Evolutionary conservation across 1,284 basidiomycete species (phyloP).

Genomic region (Ganoderma multipileum): DNA sequence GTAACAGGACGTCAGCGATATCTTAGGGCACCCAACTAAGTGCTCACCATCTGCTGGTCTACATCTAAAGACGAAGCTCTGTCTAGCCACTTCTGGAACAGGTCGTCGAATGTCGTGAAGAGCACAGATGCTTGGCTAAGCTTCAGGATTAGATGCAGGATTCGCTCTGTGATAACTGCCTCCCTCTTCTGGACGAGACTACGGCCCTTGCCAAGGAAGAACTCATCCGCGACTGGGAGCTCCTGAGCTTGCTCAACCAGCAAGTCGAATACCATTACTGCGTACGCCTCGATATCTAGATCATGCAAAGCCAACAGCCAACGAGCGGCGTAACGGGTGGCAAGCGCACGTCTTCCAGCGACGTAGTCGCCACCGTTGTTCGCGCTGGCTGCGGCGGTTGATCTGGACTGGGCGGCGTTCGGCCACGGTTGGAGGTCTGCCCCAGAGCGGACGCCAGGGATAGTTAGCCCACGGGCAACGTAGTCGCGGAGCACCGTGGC

Average conservation of each 20-base stretch:
- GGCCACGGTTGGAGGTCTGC: slow-evolving; percentile 58
- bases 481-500: slow-evolving; percentile 70
- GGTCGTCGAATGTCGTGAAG: slow-evolving; percentile 66
- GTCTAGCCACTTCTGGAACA: slow-evolving; percentile 73
- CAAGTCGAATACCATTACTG: slow-evolving; percentile 54
- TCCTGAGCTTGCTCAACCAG: slow-evolving; percentile 56
- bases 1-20: not conserved
- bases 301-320: slow-evolving; percentile 75
- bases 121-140: slow-evolving; percentile 60
- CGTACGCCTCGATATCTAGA: slow-evolving; percentile 58
- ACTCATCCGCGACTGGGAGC: slow-evolving; percentile 33
- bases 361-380: slow-evolving; percentile 74
- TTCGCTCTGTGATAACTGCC: slow-evolving; percentile 40
- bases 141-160: slow-evolving; percentile 60
- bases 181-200: slow-evolving; percentile 24
- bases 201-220: slow-evolving; percentile 31
- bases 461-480: slow-evolving; percentile 54
- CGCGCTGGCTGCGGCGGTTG: slow-evolving; percentile 48
- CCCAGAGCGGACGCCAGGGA: slow-evolving; percentile 69
- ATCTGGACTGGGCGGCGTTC: slow-evolving; percentile 44
- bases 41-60: slow-evolving; percentile 45
- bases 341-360: slow-evolving; percentile 55
- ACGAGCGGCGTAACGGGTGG: slow-evolving; percentile 58
- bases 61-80: slow-evolving; percentile 45
- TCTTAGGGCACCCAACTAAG: not conserved